These are phyloP conservation scores for Plenodomus biglobosus DNA, from an alignment of 2,329 filamentous ascomycete genomes.

Conservation along the genomic window DNA sequence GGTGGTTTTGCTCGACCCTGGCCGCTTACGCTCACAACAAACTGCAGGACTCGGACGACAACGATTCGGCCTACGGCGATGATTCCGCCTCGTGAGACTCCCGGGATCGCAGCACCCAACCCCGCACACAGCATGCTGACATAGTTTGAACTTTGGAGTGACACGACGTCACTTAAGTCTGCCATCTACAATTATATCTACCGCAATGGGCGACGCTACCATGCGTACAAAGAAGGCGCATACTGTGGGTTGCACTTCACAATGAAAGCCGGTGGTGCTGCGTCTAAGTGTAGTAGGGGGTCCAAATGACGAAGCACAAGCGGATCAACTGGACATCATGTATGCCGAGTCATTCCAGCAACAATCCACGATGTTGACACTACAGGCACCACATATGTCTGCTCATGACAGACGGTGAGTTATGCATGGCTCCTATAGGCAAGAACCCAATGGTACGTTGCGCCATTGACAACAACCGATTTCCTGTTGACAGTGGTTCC, in stretches of 20 bases:
- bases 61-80: conserved; percentile 22
- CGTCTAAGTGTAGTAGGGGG: conserved; percentile 16
- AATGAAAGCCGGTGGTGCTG: not conserved
- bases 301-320: conserved; percentile 42
- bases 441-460: conserved; percentile 22
- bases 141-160: conserved; percentile 14
- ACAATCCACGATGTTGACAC: conserved; percentile 2
- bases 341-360: conserved; percentile 8
- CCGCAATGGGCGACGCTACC: conserved; percentile 33
- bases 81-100: conserved; percentile 20
- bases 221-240: conserved; percentile 30
- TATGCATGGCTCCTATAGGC: conserved; percentile 25
- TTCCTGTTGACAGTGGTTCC: not conserved
- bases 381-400: conserved; percentile 30
- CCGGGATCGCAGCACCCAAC: not conserved
- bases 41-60: conserved; percentile 18
- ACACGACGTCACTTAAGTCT: conserved; percentile 29
- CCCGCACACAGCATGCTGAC: not conserved
- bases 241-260: conserved; percentile 22
- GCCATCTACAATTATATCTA: conserved; percentile 29
- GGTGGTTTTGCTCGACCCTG: too few species aligned
- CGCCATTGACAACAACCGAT: not conserved
- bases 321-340: conserved; percentile 47
- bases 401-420: conserved; percentile 27
- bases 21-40: conserved; percentile 2